A percentile compares a stretch with the other conserved stretches of the same genome.
phyloP scores from a whole-genome alignment of 768 basidiomycete genomes.

The Boletus sp. region DNA sequence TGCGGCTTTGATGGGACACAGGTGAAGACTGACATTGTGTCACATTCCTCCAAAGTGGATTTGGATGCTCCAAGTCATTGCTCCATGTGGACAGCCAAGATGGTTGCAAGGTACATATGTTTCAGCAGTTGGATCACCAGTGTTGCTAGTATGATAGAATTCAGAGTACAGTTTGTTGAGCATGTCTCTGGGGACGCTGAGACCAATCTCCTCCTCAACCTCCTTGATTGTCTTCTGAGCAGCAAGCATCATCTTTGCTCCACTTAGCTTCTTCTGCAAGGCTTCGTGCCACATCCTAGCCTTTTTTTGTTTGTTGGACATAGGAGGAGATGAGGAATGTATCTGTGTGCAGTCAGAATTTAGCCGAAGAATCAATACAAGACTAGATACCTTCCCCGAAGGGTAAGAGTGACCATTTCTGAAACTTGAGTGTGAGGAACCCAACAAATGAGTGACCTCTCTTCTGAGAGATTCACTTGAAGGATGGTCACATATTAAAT shows the following conservation, averaged over 20 bases:
- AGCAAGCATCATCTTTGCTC: background rate
- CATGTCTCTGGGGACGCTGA: background rate
- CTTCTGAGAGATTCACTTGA: background rate
- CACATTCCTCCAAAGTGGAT: background rate
- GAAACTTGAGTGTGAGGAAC: background rate
- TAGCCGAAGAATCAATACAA: background rate
- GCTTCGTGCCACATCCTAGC: background rate
- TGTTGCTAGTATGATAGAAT: background rate
- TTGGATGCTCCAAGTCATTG: background rate
- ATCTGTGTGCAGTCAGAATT: background rate
- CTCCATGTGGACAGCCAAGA: background rate
- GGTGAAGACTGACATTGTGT: background rate
- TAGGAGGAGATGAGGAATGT: background rate
- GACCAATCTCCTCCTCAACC: background rate
- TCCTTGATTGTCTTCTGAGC: background rate
- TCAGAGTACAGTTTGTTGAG: background rate
- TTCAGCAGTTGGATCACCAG: background rate
- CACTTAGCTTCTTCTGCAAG: background rate
- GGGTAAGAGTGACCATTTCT: background rate
- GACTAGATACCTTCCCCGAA: background rate
- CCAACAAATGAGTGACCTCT: background rate
- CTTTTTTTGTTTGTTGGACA: background rate
- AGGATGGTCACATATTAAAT: background rate
- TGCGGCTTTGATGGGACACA: background rate
- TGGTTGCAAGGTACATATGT: background rate